Conservation (phyloP, 179 eudicot species). For the Corrigiola litoralis region DNA sequence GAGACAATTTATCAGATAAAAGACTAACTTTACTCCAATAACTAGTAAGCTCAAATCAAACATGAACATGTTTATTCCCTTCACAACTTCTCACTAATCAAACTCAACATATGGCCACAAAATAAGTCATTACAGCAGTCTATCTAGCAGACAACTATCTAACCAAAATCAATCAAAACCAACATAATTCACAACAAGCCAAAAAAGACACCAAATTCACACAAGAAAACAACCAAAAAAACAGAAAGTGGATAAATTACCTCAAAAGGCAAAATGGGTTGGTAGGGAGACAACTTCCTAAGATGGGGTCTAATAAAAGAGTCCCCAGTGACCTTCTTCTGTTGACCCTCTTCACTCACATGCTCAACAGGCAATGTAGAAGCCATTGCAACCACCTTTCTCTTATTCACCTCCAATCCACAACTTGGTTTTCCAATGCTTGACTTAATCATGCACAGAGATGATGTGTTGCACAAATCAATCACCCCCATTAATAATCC, state of each 20-base stretch:
- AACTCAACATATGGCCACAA: background rate
- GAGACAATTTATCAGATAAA: too few species aligned
- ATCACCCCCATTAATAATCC: conserved; percentile 60
- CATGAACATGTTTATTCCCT: too few species aligned
- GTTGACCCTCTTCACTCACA: conserved; percentile 32
- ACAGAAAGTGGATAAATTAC: conserved; percentile 20
- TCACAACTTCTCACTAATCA: background rate
- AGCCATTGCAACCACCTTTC: conserved; percentile 51
- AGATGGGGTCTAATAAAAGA: conserved; percentile 94
- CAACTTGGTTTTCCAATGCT: conserved; percentile 19
- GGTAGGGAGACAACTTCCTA: conserved; percentile 80
- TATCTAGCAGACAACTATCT: background rate
- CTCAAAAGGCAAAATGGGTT: conserved; percentile 97
- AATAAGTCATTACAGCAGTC: background rate
- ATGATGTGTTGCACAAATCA: conserved; percentile 37
- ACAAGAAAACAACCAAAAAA: background rate
- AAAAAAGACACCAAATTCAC: background rate
- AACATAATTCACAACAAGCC: background rate
- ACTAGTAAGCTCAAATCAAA: too few species aligned
- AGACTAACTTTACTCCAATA: too few species aligned
- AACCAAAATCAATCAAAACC: background rate
- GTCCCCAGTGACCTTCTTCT: conserved; percentile 51
- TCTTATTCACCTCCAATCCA: conserved; percentile 25
- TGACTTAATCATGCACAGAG: conserved; percentile 38
- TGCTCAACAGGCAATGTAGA: conserved; percentile 44